Percentiles rank a stretch among this genome's conserved stretches.
phyloP scores from a whole-genome alignment of 2,329 filamentous ascomycete species.

The Colletotrichum euphorbiae region DNA sequence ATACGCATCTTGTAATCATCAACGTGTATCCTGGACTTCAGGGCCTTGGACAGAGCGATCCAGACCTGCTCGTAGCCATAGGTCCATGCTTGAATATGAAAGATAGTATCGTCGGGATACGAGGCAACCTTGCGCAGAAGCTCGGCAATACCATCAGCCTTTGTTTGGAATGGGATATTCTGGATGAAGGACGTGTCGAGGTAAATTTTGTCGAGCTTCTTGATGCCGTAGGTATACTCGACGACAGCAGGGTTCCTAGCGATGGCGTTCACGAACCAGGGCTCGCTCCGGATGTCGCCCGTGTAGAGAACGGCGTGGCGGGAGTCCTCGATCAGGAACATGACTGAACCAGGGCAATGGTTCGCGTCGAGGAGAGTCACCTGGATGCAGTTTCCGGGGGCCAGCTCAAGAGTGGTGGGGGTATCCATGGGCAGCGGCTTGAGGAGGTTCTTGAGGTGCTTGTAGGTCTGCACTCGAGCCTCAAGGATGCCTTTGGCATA shows the following conservation, averaged over 20 bases:
- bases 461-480: constrained; percentile 78
- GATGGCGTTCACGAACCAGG: constrained; percentile 85
- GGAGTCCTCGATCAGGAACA: constrained; percentile 88
- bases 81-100: constrained; percentile 91
- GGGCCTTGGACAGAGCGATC: constrained; percentile 79
- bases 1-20: constrained; percentile 83
- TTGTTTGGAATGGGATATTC: constrained; percentile 63
- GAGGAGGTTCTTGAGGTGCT: constrained; percentile 78
- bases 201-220: constrained; percentile 82
- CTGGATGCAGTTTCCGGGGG: constrained; percentile 74
- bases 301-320: constrained; percentile 85
- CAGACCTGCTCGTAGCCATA: constrained; percentile 93
- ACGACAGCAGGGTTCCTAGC: constrained; percentile 78
- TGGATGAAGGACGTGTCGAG: constrained; percentile 84
- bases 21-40: constrained; percentile 81
- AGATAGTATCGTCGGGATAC: constrained; percentile 80
- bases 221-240: constrained; percentile 76
- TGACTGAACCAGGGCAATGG: constrained; percentile 89
- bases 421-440: constrained; percentile 87
- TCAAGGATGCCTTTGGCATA: constrained; percentile 83
- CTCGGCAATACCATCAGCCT: constrained; percentile 81
- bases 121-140: constrained; percentile 74
- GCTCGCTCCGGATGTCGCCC: constrained; percentile 86
- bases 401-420: constrained; percentile 80
- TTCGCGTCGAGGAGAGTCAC: constrained; percentile 93